Conservation (phyloP, 2,329 filamentous ascomycete genomes). For the Colletotrichum sp. region DNA sequence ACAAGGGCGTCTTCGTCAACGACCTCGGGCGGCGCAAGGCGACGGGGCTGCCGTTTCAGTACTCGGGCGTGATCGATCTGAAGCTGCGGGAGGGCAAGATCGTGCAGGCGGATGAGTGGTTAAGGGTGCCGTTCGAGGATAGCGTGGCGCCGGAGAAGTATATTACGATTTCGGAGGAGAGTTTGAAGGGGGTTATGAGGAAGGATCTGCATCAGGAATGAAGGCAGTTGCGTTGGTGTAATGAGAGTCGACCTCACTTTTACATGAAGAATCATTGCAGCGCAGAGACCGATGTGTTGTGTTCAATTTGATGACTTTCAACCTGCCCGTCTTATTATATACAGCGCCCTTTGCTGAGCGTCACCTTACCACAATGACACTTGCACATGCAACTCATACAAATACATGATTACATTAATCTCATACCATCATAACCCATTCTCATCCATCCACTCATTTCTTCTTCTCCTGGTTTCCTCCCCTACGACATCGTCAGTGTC, state of each 20-base stretch:
- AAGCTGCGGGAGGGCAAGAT: conserved; percentile 8
- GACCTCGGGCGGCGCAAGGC: conserved; percentile 6
- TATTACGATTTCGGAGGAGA: conserved; percentile 6
- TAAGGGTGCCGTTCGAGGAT: conserved; percentile 3
- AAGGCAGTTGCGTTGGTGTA: background rate
- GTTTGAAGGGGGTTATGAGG: background rate
- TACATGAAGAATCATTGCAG: background rate
- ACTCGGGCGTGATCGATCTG: background rate
- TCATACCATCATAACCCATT: background rate
- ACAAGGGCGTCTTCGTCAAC: conserved; percentile 10
- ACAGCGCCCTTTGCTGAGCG: background rate
- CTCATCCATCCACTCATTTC: background rate
- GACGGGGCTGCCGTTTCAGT: conserved; percentile 1
- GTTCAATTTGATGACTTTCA: background rate
- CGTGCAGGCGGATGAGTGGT: conserved; percentile 1
- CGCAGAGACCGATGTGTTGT: background rate
- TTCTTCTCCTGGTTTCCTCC: background rate
- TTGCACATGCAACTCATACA: background rate
- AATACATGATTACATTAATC: background rate
- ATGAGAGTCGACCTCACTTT: background rate
- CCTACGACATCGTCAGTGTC: background rate
- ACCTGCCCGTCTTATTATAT: background rate
- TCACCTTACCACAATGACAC: background rate
- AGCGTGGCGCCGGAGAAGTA: conserved; percentile 13
- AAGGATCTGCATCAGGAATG: background rate